Conservation (phyloP, 176 grass and related monocot species). For the Urochloa ruziziensis region DNA sequence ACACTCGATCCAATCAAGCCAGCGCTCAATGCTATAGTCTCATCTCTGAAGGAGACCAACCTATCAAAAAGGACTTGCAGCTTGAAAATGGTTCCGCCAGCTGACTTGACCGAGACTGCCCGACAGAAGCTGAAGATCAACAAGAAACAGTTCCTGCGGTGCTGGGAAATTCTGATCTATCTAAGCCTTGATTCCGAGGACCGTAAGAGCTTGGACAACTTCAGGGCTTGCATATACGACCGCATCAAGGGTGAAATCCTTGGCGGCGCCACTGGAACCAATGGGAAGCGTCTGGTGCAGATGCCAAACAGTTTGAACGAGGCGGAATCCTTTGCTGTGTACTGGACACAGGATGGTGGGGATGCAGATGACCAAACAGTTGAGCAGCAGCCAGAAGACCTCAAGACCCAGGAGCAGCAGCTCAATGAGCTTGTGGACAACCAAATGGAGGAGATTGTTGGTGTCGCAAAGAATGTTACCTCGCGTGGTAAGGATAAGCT, state of each 20-base stretch:
- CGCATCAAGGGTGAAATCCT: constrained; percentile 68
- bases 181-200: constrained; percentile 62
- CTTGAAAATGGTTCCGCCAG: constrained; percentile 44
- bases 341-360: constrained; percentile 47
- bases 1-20: constrained; percentile 61
- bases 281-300: constrained; percentile 62
- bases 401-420: constrained; percentile 65
- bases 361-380: constrained; percentile 32
- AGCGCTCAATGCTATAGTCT: constrained; percentile 37
- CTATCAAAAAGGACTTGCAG: constrained; percentile 56
- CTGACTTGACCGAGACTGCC: constrained; percentile 44
- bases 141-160: constrained; percentile 78
- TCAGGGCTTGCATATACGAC: constrained; percentile 72
- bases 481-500: constrained; percentile 30
- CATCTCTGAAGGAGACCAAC: constrained; percentile 63
- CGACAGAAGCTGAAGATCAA: constrained; percentile 80
- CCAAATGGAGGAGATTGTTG: constrained; percentile 65
- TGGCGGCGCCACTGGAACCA: constrained; percentile 37
- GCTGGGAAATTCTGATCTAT: constrained; percentile 88
- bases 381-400: constrained; percentile 47
- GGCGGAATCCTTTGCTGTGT: constrained; percentile 68
- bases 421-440: constrained; percentile 66
- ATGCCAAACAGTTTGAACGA: constrained; percentile 49
- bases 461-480: constrained; percentile 57
- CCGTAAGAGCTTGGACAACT: constrained; percentile 61